Base-by-base conservation (phyloP, 306 rosid species). In the Cucumis hystrix region DNA sequence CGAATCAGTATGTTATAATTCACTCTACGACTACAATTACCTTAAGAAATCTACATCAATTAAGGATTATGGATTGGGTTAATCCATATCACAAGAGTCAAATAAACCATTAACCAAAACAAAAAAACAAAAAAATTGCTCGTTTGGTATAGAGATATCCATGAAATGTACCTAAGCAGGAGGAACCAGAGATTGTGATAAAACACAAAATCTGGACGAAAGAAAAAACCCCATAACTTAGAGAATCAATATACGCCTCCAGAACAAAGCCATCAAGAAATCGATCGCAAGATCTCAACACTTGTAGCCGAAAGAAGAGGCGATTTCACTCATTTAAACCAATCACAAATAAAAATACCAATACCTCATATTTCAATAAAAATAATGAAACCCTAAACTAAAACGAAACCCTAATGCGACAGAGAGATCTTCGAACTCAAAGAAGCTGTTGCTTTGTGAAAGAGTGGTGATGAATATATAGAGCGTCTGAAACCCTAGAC, bases 271-370 rank as follows among this genome's bases (percentile, higher is more conserved):
- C 77, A 39, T 40, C 96, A 91, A 88, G 93, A 80, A 91, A 84
- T 80, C 77, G 89, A 91, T 87, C 88, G 0, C 15, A 4, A 78
- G 96, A 88, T 88, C 96, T 88, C 85, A 79, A 54, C 65, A 74
- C 91, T 88, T 86, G 96, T 63, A 87, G 89, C 93, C 37, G 96
- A 91, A 91, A 91, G 91, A 64, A 78, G 87, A 87, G 93, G 93
- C 96, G 43, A 20, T 33, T 33, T 33, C 3, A 33, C 3, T 33
- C 5, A 23, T 18, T 33, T n/a, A 60, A 43, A 4, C 28, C 18
- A 33, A 8, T 18, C 11, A 28, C 30, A 28, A 28, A 28, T 28
- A 58, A 10, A 14, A 33, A 6, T 21, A 6, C 40, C 4, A n/a
- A 4, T 47, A 16, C 25, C 18, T 35, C 3, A 0, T 3, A 49